phyloP scores from a whole-genome alignment of 148 eudicot species.

The Rhododendron kiyosumense region DNA sequence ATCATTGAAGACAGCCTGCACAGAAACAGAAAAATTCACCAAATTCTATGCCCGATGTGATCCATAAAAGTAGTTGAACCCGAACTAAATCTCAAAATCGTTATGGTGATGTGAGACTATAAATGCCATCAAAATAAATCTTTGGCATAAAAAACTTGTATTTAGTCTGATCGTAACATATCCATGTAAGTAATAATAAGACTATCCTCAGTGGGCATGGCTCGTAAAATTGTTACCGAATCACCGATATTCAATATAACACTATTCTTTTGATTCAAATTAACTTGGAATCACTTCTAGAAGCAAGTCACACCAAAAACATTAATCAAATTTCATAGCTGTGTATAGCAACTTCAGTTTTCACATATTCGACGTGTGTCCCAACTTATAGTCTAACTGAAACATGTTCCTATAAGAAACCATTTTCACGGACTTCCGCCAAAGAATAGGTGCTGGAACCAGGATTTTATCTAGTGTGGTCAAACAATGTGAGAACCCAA shows the following conservation, averaged over 20 bases:
- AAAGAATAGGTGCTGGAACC: not conserved
- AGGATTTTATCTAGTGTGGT: not conserved
- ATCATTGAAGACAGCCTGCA: constrained; percentile 77
- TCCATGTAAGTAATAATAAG: not conserved
- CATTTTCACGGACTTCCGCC: not conserved
- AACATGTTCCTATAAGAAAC: not conserved
- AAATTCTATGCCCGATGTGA: not conserved
- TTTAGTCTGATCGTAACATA: not conserved
- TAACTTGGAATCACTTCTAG: not conserved
- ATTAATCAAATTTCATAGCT: not conserved
- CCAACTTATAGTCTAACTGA: not conserved
- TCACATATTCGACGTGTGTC: not conserved
- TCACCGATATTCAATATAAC: not conserved
- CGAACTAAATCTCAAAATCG: not conserved
- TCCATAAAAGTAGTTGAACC: not conserved
- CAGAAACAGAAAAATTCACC: not conserved
- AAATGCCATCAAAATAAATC: not conserved
- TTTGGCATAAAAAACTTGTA: not conserved
- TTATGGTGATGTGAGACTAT: not conserved
- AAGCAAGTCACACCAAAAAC: not conserved
- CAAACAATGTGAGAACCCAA: too few relatives aligned
- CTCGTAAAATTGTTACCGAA: not conserved
- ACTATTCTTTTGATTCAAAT: not conserved
- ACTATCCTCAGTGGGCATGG: not conserved
- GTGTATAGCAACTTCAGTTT: not conserved